phyloP scores from a whole-genome alignment of 176 grass and related monocot species.

The Juncus inflexus region DNA sequence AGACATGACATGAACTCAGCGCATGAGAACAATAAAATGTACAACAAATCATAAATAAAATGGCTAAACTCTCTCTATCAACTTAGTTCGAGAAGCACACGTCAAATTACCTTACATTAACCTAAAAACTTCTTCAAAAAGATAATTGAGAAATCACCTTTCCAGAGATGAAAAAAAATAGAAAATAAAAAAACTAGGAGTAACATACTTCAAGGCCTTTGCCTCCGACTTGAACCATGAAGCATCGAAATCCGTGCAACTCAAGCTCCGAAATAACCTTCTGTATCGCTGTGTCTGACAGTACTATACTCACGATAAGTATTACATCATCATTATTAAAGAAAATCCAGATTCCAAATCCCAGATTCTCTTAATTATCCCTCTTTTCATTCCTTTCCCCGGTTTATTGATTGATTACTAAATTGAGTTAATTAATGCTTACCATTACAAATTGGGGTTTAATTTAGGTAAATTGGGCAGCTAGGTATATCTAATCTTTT shows the following conservation, averaged over 20 bases:
- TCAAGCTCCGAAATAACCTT: constrained; percentile 62
- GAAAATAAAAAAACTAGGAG: constrained; percentile 23
- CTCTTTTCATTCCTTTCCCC: too few species aligned
- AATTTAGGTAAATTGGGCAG: too few species aligned
- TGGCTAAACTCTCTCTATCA: too few species aligned
- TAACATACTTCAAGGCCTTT: constrained; percentile 53
- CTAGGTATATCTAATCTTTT: too few species aligned
- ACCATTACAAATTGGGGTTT: too few species aligned
- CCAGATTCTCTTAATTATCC: constrained; percentile 11
- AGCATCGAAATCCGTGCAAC: constrained; percentile 58
- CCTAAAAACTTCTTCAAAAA: too few species aligned
- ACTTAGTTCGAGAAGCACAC: too few species aligned
- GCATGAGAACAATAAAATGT: neutral
- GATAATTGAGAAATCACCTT: too few species aligned
- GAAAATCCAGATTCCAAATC: constrained; percentile 8
- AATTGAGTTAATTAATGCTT: neutral
- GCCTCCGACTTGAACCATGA: constrained; percentile 73
- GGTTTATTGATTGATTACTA: too few species aligned
- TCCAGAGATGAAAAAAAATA: too few species aligned
- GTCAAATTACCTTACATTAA: too few species aligned
- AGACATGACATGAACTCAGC: neutral
- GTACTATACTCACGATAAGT: constrained; percentile 58
- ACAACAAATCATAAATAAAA: neutral
- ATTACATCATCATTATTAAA: neutral
- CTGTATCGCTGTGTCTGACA: constrained; percentile 36